phyloP scores from a whole-genome alignment of 352 stramenopile genomes.

The Saprolegnia parasitica region DNA sequence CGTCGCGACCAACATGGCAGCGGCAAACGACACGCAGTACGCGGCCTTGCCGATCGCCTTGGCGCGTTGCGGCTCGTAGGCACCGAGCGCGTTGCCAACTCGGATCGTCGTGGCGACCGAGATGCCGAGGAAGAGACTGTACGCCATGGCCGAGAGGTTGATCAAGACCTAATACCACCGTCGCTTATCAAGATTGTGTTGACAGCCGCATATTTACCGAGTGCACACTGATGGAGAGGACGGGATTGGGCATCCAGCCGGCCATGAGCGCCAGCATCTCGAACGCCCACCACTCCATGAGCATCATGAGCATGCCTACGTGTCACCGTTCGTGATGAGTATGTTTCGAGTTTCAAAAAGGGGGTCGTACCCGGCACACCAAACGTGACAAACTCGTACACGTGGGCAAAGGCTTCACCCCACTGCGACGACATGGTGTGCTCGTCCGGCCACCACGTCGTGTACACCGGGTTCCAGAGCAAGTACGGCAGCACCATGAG shows the following conservation, averaged over 20 bases:
- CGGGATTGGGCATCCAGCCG: conserved; percentile 52
- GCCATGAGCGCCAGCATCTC: conserved; percentile 73
- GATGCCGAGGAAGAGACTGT: conserved; percentile 58
- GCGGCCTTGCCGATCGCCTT: conserved; percentile 45
- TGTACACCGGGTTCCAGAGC: conserved; percentile 26
- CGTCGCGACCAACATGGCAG: conserved; percentile 34
- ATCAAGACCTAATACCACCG: conserved; percentile 39
- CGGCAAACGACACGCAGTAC: conserved; percentile 34
- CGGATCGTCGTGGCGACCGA: conserved; percentile 52
- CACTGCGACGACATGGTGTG: conserved; percentile 22
- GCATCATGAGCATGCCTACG: conserved; percentile 59
- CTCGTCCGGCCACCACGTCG: conserved; percentile 19
- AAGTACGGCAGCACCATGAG: conserved; percentile 11
- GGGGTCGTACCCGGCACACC: conserved; percentile 40
- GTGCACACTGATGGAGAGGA: conserved; percentile 67
- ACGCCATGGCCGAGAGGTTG: conserved; percentile 56
- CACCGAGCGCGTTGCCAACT: conserved; percentile 58
- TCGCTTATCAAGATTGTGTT: conserved; percentile 31
- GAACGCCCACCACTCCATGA: conserved; percentile 75
- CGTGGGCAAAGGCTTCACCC: conserved; percentile 15
- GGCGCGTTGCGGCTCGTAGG: conserved; percentile 42
- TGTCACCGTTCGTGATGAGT: no score
- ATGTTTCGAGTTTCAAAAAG: no score
- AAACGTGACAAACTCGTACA: conserved; percentile 32
- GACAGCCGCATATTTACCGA: conserved; percentile 65